Conservation (phyloP, 108 stramenopile species). For the Chaetoceros tenuissimus region DNA sequence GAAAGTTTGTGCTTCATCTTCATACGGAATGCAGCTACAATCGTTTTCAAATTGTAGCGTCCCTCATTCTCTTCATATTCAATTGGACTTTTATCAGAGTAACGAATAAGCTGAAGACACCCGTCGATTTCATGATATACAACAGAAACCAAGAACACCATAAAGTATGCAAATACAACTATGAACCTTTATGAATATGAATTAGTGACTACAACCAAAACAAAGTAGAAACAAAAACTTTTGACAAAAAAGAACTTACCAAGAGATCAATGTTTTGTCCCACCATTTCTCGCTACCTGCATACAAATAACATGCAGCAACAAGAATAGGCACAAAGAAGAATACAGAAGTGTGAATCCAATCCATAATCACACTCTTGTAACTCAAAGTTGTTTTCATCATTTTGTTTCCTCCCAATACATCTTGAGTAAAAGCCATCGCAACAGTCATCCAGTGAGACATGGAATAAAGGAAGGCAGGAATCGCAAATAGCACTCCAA, state of each 20-base stretch:
- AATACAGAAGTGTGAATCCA: constrained; percentile 35
- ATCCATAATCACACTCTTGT: constrained; percentile 10
- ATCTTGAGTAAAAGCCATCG: constrained; percentile 39
- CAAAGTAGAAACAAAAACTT: constrained; percentile 21
- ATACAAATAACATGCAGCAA: constrained; percentile 24
- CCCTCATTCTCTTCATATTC: constrained; percentile 2
- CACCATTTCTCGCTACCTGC: constrained; percentile 35
- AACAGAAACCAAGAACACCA: constrained; percentile 25
- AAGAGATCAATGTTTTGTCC: constrained; percentile 29
- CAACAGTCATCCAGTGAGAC: constrained; percentile 47
- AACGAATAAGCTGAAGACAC: constrained; percentile 24
- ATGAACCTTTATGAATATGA: constrained; percentile 26
- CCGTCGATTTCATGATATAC: constrained; percentile 34
- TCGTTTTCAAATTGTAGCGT: constrained; percentile 7
- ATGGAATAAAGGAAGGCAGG: constrained; percentile 39
- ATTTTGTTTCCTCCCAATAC: constrained; percentile 30
- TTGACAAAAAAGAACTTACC: constrained; percentile 22
- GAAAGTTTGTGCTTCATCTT: background rate
- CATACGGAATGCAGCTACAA: constrained; percentile 15
- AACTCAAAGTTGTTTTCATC: constrained; percentile 21
- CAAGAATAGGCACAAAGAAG: constrained; percentile 37
- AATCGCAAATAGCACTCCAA: constrained; percentile 37
- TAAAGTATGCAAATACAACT: constrained; percentile 21
- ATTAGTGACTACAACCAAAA: constrained; percentile 23
- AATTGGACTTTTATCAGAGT: constrained; percentile 6